Evolutionary conservation across 2,329 filamentous ascomycete species (phyloP), one percentile per base, ranked within the genome.

Genomic region (Geosmithia morbida): DNA sequence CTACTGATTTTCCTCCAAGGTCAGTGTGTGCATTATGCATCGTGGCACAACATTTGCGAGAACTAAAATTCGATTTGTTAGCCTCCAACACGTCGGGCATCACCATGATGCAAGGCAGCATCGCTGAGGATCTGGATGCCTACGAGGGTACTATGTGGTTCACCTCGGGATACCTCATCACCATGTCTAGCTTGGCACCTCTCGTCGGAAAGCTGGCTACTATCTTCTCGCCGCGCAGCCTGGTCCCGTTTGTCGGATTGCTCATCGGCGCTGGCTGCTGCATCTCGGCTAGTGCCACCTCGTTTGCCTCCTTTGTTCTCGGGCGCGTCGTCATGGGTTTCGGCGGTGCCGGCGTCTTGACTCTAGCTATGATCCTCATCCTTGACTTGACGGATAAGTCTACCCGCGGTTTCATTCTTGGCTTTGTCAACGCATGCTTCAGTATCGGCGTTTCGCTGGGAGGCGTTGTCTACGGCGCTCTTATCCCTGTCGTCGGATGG

Each of bases 131-230:
- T 53, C 69, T 94, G 2, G 71, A 85, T 61, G 77, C 84, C 1
- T 88, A 87, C 56, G 78, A 81, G 48, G 68, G 79, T 48, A 80
- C 79, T 37, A 84, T 79, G 61, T 94, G 86, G 86, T 87, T 92
- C 59, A 87, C 83, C 7, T 86, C 83, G 30, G 72, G 82, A 2
- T 94, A 87, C 59, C 70, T 92, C 44, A 71, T 77, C 51, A 60
- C 67, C 54, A 70, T 71, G 74, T 86, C 74, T 26, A 72, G 70
- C 13, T 63, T 85, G 13, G 76, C 81, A 0, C 85, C 87, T 1
- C 62, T 94, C 2, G 72, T 77, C 40, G 86, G 86, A 7, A 79
- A 85, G 17, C 67, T 94, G 1, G 78, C 81, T 43, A 78, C 81
- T 55, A 78, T 92, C 20, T 90, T 94, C 61, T 77, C 81, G 0